These are phyloP conservation scores for Annulohypoxylon stygium DNA, from an alignment of 495 filamentous ascomycete genomes.

Conservation along the genomic window DNA sequence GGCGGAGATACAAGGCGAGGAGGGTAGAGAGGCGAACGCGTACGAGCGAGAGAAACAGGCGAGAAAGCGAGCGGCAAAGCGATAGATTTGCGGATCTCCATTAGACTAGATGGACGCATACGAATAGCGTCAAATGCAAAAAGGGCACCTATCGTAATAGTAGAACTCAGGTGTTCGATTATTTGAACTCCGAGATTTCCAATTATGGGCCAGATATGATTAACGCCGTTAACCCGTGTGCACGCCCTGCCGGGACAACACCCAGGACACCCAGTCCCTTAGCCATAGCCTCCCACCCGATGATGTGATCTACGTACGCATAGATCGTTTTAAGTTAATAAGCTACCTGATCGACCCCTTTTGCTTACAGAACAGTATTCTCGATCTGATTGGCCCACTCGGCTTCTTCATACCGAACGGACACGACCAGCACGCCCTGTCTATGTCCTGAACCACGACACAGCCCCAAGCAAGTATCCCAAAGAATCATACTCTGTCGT, in stretches of 20 bases:
- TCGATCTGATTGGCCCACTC: neutral
- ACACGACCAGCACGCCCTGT: neutral
- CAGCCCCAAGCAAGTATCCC: neutral
- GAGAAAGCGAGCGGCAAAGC: constrained; percentile 68
- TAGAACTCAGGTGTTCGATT: constrained; percentile 2
- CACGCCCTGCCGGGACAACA: neutral
- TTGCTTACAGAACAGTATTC: neutral
- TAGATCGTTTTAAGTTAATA: neutral
- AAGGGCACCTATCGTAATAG: neutral
- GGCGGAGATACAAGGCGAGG: constrained; percentile 94
- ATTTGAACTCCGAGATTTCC: neutral
- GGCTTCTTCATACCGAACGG: neutral
- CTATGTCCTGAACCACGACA: neutral
- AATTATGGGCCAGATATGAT: neutral
- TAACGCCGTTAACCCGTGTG: neutral
- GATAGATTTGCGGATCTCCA: neutral
- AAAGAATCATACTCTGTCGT: neutral
- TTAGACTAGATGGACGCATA: neutral
- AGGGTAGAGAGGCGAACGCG: constrained; percentile 84
- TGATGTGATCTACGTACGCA: neutral
- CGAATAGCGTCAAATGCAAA: neutral
- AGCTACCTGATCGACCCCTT: neutral
- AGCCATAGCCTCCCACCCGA: neutral
- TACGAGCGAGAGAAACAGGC: constrained; percentile 88
- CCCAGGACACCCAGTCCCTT: neutral